Evolutionary conservation across 371 early-diverging fungal genomes (phyloP).

Genomic region (Mortierella sp.): DNA sequence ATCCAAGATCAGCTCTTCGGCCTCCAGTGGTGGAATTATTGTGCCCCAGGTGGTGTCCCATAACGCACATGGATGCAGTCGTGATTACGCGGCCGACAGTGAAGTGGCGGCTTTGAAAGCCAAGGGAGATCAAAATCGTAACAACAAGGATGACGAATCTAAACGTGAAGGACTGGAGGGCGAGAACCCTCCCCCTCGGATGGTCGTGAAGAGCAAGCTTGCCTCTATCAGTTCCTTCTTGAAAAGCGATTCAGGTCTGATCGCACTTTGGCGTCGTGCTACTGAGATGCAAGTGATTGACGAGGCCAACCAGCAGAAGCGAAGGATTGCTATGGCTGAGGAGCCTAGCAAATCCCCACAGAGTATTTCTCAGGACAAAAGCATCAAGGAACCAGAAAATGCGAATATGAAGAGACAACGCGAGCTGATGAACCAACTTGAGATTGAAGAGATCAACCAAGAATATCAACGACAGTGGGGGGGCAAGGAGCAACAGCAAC

Average conservation of each 20-base stretch:
- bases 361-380: background rate
- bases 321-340: conserved; percentile 1
- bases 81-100: conserved; percentile 14
- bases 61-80: conserved; percentile 28
- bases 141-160: conserved; percentile 1
- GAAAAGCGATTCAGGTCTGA: conserved; percentile 51
- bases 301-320: conserved; percentile 43
- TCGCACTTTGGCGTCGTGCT: conserved; percentile 49
- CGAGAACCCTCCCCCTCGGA: conserved; percentile 13
- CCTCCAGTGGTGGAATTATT: conserved; percentile 25
- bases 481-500: conserved; percentile 19
- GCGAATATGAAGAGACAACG: conserved; percentile 27
- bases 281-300: conserved; percentile 53
- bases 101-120: conserved; percentile 12
- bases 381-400: conserved; percentile 6
- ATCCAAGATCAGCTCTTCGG: conserved; percentile 51
- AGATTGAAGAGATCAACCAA: conserved; percentile 47
- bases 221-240: conserved; percentile 52
- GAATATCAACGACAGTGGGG: conserved; percentile 50
- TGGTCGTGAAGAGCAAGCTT: conserved; percentile 46
- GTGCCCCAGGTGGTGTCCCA: conserved; percentile 51
- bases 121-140: conserved; percentile 9
- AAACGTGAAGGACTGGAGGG: conserved; percentile 2
- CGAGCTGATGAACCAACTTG: conserved; percentile 31
- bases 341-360: conserved; percentile 7